Percentiles rank a stretch among this genome's conserved stretches.
Evolutionary conservation across 805 yeast species (phyloP).

Genomic region (Torulaspora indica): DNA sequence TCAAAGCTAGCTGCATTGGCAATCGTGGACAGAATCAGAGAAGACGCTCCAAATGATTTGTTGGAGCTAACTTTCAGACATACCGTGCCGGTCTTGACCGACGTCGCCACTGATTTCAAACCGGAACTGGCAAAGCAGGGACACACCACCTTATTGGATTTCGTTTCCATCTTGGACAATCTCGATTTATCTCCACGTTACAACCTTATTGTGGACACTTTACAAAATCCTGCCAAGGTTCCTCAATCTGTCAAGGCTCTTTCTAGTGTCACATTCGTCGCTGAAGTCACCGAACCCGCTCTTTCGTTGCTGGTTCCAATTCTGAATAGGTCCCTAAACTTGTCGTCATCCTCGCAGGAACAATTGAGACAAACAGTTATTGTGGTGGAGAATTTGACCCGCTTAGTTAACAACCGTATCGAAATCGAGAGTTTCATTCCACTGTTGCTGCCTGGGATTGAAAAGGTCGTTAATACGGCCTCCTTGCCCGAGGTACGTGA

Average conservation of each 20-base stretch:
- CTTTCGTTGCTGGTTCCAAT: conserved; percentile 87
- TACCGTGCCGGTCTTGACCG: conserved; percentile 80
- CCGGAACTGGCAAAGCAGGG: conserved; percentile 92
- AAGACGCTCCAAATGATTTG: conserved; percentile 78
- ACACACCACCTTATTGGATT: conserved; percentile 58
- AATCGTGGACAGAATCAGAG: conserved; percentile 66
- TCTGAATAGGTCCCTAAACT: conserved; percentile 79
- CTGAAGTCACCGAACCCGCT: conserved; percentile 97
- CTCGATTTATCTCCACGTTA: conserved; percentile 85
- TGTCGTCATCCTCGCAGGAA: conserved; percentile 84
- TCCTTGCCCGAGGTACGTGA: conserved; percentile 95
- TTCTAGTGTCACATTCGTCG: conserved; percentile 92
- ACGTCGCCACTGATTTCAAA: conserved; percentile 89
- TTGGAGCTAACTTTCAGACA: conserved; percentile 75
- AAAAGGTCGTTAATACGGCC: conserved; percentile 82
- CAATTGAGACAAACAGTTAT: conserved; percentile 95
- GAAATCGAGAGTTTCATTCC: conserved; percentile 90
- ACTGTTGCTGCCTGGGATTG: conserved; percentile 81
- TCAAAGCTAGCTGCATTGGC: conserved; percentile 76
- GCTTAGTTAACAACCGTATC: conserved; percentile 87
- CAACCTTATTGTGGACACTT: conserved; percentile 77
- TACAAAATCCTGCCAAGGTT: conserved; percentile 84
- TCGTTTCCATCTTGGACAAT: conserved; percentile 82
- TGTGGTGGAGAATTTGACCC: conserved; percentile 90
- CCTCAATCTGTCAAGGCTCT: conserved; percentile 84